phyloP scores from a whole-genome alignment of 306 rosid genomes.

The Cicer judaicum region DNA sequence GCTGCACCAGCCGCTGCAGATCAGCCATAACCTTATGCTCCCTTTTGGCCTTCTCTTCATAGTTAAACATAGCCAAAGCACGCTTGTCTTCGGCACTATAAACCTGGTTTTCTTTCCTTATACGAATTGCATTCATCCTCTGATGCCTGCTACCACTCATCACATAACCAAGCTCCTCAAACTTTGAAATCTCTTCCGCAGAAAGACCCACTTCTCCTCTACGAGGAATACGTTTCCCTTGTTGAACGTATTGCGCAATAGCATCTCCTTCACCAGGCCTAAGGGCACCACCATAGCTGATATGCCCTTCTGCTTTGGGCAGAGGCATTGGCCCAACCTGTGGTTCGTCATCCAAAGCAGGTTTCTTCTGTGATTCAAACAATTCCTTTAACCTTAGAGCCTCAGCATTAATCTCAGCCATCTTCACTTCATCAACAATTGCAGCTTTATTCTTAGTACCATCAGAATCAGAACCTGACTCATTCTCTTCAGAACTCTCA shows the following conservation, averaged over 20 bases:
- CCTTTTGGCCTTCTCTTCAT: constrained; percentile 92
- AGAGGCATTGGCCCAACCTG: constrained; percentile 91
- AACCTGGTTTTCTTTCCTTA: constrained; percentile 97
- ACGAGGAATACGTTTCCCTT: constrained; percentile 96
- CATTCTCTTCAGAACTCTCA: constrained; percentile 57
- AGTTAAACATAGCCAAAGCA: constrained; percentile 95
- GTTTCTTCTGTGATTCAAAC: constrained; percentile 80
- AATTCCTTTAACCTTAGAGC: constrained; percentile 70
- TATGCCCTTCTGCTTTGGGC: constrained; percentile 96
- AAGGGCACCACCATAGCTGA: constrained; percentile 99
- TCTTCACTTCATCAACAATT: constrained; percentile 49
- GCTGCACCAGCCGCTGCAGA: constrained; percentile 91
- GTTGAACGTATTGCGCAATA: constrained; percentile 93
- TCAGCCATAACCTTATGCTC: constrained; percentile 99
- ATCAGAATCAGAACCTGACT: constrained; percentile 47
- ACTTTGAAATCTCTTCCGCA: constrained; percentile 88
- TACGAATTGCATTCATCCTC: constrained; percentile 98
- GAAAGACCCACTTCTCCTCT: constrained; percentile 99
- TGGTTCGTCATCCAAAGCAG: constrained; percentile 66
- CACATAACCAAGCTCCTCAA: constrained; percentile 87
- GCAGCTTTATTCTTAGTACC: constrained; percentile 46
- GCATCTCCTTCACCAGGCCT: constrained; percentile 99
- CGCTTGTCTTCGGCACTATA: constrained; percentile 98
- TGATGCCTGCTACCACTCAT: constrained; percentile 99
- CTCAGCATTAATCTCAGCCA: constrained; percentile 58